phyloP scores from a whole-genome alignment of 208 protist species.

The Wallacemonas sp. region DNA sequence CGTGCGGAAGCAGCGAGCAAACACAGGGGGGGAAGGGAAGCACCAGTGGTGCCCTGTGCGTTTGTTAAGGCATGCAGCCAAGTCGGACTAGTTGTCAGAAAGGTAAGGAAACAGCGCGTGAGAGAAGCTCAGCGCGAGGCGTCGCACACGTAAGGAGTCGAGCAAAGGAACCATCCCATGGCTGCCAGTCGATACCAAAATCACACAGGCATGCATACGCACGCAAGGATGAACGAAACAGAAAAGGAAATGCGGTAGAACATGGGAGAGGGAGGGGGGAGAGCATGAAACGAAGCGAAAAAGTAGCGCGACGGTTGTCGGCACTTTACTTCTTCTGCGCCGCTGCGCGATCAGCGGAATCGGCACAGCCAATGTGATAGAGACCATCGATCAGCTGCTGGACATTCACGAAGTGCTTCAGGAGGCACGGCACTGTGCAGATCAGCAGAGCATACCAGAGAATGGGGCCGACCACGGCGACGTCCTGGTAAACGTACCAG shows the following conservation, averaged over 20 bases:
- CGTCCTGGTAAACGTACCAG: constrained; percentile 44
- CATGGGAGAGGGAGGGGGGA: background rate
- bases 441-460: constrained; percentile 43
- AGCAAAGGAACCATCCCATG: too few species aligned
- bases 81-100: too few species aligned
- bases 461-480: constrained; percentile 17
- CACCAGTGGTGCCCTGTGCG: too few species aligned
- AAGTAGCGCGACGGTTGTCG: too few species aligned
- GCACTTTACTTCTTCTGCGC: constrained; percentile 28
- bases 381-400: constrained; percentile 88
- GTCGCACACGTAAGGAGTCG: too few species aligned
- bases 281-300: background rate
- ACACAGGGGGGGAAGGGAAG: too few species aligned
- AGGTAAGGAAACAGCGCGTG: too few species aligned
- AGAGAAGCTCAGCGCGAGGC: too few species aligned
- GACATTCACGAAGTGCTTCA: constrained; percentile 92
- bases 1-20: too few species aligned
- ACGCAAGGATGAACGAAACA: background rate
- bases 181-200: too few species aligned
- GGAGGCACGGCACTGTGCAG: constrained; percentile 46
- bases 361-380: constrained; percentile 78
- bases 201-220: too few species aligned
- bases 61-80: too few species aligned
- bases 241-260: background rate
- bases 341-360: constrained; percentile 52